A percentile compares a stretch with the other conserved stretches of the same genome.
These are phyloP conservation scores for Penicillium crustosum DNA, from an alignment of 2,329 filamentous ascomycete genomes.

Conservation along the genomic window DNA sequence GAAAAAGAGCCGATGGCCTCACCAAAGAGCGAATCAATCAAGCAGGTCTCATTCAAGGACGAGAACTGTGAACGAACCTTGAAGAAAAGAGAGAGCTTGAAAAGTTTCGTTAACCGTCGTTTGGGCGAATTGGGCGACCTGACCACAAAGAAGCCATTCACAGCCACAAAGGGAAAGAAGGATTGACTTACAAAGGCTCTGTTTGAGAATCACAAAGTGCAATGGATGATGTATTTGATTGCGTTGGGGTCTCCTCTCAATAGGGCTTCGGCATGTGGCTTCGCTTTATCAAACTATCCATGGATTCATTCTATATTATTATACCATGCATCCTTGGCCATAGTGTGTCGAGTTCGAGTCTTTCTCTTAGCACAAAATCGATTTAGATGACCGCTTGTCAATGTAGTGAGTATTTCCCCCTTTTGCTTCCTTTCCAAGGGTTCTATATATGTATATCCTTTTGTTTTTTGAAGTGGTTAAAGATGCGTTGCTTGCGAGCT, in stretches of 20 bases:
- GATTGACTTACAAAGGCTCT: not conserved
- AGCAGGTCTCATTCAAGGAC: not conserved
- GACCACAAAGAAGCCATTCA: not conserved
- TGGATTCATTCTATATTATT: not conserved
- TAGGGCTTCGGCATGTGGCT: not conserved
- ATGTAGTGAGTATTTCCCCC: not conserved
- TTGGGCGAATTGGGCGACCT: conserved; percentile 3
- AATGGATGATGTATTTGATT: not conserved
- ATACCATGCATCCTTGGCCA: not conserved
- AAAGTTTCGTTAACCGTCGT: conserved; percentile 14
- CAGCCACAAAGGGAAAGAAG: conserved; percentile 1
- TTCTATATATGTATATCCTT: too few relatives aligned
- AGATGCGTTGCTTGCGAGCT: not conserved
- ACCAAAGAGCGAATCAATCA: not conserved
- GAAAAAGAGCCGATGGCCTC: not conserved
- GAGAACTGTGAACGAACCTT: conserved; percentile 19
- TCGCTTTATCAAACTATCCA: not conserved
- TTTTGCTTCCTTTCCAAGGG: not conserved
- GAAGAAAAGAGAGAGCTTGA: conserved; percentile 16
- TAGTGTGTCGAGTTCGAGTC: too few relatives aligned
- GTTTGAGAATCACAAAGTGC: not conserved
- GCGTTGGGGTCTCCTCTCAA: not conserved
- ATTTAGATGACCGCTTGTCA: not conserved
- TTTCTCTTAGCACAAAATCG: not conserved
- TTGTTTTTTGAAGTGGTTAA: not conserved